These are phyloP conservation scores for Orbilia ellipsospora DNA, from an alignment of 2,329 filamentous ascomycete genomes.

Conservation along the genomic window DNA sequence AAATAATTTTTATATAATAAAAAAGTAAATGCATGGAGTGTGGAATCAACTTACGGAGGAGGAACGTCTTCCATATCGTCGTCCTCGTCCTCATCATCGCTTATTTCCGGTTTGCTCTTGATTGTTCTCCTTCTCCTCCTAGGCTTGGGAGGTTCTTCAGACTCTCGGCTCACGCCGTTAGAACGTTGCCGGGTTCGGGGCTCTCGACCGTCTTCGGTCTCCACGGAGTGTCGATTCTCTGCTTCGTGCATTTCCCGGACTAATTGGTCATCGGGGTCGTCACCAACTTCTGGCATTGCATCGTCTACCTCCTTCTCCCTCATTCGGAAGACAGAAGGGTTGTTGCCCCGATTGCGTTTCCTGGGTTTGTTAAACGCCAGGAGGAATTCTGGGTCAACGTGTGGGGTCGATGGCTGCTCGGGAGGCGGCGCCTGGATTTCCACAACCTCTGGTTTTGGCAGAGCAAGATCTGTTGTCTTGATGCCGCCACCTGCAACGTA, in stretches of 20 bases:
- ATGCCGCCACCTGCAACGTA: conserved; percentile 52
- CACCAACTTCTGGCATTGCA: conserved; percentile 31
- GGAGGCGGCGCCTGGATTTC: conserved; percentile 29
- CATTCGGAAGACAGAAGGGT: conserved; percentile 46
- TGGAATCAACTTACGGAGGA: conserved; percentile 27
- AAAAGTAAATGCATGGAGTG: background rate
- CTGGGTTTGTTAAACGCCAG: conserved; percentile 48
- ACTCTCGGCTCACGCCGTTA: conserved; percentile 21
- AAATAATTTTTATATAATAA: background rate
- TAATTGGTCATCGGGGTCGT: conserved; percentile 38
- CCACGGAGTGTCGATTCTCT: conserved; percentile 30
- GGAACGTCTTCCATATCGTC: conserved; percentile 38
- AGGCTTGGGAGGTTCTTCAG: conserved; percentile 18
- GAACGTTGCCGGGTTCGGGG: conserved; percentile 4
- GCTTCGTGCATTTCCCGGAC: conserved; percentile 36
- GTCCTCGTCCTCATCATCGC: conserved; percentile 41
- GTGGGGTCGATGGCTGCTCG: conserved; percentile 21
- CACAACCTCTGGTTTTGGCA: conserved; percentile 48
- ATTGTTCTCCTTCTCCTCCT: conserved; percentile 12
- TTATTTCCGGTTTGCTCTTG: conserved; percentile 24
- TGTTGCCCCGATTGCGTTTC: conserved; percentile 39
- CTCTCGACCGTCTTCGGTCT: conserved; percentile 24
- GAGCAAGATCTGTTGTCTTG: conserved; percentile 50
- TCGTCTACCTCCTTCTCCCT: conserved; percentile 53
- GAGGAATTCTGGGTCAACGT: conserved; percentile 39